Evolutionary conservation across 345 rosid genomes (phyloP), one percentile per base, ranked within the genome.

Genomic region (Erucastrum elatum): DNA sequence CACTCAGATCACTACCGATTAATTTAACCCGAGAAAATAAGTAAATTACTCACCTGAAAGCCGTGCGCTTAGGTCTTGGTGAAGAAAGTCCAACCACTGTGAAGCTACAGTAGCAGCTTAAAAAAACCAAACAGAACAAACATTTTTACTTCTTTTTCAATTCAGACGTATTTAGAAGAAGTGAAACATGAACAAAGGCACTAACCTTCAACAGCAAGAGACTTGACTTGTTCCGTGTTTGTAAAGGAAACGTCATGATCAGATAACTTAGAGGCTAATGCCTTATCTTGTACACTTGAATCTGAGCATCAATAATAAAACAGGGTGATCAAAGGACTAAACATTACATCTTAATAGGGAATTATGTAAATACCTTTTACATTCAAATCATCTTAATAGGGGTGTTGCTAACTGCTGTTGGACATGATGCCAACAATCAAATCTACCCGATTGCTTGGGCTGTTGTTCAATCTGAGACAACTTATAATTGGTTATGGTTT

Each of bases 1-100:
- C 0, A 39, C 39, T 35, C 39, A 35, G 8, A 35, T 6, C 39
- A 35, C 39, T 29, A 21, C 21, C 21, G 21, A 21, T 21, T 21
- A 21, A 21, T 21, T 21, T 21, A 21, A 21, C 21, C 21, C 21
- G 21, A 21, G 21, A 21, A 21, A 21, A 21, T 21, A 21, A 21
- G 21, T 21, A 21, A 21, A 21, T 21, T 21, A 21, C 21, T 21
- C 82, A 93, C 99, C 99, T 75, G 92, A 84, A 67, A 95, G 89
- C 12, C 98, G 93, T 68, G 94, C 97, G 70, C 84, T 91, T 66
- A 93, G 86, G 86, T 95, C 97, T 83, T 95, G 98, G 71, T 91
- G 88, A 78, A 95, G 91, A 81, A 91, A 91, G 25, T 93, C 94
- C 85, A 95, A 75, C 99, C 99, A 95, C 71, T 93, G 97, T 25